Conservation (phyloP, 192 early-diverging fungal species). For the Backusella luteola region DNA sequence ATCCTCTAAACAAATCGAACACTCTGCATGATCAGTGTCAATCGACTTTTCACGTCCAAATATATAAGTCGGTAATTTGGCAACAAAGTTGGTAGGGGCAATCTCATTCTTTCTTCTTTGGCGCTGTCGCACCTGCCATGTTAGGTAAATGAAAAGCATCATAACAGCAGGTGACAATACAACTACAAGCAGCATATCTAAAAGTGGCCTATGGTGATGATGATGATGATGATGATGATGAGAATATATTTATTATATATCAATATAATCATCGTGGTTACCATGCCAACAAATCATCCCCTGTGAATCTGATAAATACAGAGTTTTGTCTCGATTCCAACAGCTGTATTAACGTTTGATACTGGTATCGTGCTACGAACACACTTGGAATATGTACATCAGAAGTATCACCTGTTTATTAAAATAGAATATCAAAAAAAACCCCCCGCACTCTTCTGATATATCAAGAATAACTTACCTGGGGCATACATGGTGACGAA, state of each 20-base stretch:
- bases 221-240: not conserved
- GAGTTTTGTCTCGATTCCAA: constrained; percentile 18
- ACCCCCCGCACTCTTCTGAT: no score
- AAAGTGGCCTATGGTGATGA: constrained; percentile 51
- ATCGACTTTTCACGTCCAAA: constrained; percentile 60
- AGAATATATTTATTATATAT: no score
- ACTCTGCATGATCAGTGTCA: constrained; percentile 78
- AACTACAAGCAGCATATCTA: constrained; percentile 81
- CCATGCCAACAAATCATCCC: constrained; percentile 49
- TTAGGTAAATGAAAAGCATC: constrained; percentile 70
- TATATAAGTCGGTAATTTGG: constrained; percentile 69
- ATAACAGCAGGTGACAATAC: constrained; percentile 81
- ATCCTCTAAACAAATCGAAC: constrained; percentile 94
- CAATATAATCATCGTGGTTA: not conserved
- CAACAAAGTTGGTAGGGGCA: constrained; percentile 73
- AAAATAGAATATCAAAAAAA: not conserved
- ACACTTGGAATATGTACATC: constrained; percentile 88
- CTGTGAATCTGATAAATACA: constrained; percentile 30
- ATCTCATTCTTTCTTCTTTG: constrained; percentile 71
- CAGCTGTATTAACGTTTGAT: constrained; percentile 55
- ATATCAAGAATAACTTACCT: constrained; percentile 32
- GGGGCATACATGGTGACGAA: constrained; percentile 88
- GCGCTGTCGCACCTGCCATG: constrained; percentile 71
- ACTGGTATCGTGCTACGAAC: constrained; percentile 77
- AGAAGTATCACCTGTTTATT: constrained; percentile 70